Evolutionary conservation across 2,329 filamentous ascomycete genomes (phyloP).

Genomic region (Colletotrichum endophyticum): DNA sequence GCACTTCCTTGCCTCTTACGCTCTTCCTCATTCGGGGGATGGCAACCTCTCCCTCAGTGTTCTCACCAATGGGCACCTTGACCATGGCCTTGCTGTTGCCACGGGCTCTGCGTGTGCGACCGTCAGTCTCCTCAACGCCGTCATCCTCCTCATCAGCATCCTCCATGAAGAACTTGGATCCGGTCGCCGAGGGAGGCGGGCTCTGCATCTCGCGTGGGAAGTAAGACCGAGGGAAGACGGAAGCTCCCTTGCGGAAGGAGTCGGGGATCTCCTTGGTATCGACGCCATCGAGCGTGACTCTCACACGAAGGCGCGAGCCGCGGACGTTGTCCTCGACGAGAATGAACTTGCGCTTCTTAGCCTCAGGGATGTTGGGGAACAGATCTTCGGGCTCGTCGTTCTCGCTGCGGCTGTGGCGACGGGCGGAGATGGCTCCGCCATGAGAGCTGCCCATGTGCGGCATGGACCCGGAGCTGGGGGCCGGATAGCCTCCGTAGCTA

Average conservation of each 20-base stretch:
- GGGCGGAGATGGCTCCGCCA: slow-evolving; percentile 39
- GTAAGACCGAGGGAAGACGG: slow-evolving; percentile 89
- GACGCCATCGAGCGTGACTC: slow-evolving; percentile 90
- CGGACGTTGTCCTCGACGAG: slow-evolving; percentile 89
- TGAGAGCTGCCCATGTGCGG: slow-evolving; percentile 56
- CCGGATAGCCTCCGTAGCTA: slow-evolving; percentile 61
- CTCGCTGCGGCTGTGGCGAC: slow-evolving; percentile 46
- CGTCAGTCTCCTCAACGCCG: slow-evolving; percentile 55
- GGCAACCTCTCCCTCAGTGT: slow-evolving; percentile 73
- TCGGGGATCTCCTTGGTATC: slow-evolving; percentile 96
- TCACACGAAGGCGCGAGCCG: slow-evolving; percentile 81
- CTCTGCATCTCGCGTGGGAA: slow-evolving; percentile 94
- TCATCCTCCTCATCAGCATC: slow-evolving; percentile 66
- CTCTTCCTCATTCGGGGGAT: slow-evolving; percentile 76
- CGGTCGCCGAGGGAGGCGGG: slow-evolving; percentile 76
- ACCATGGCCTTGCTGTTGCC: slow-evolving; percentile 50
- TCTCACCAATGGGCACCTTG: slow-evolving; percentile 70
- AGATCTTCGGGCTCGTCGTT: slow-evolving; percentile 70
- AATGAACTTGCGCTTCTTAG: slow-evolving; percentile 95
- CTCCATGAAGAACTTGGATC: slow-evolving; percentile 76
- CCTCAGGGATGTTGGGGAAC: slow-evolving; percentile 87
- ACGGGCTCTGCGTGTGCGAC: slow-evolving; percentile 41
- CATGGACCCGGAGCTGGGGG: slow-evolving; percentile 64
- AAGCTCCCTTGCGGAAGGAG: slow-evolving; percentile 88
- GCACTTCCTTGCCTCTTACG: slow-evolving; percentile 81